Conservation (phyloP, 2,329 filamentous ascomycete genomes). For the Onygenales sp. region DNA sequence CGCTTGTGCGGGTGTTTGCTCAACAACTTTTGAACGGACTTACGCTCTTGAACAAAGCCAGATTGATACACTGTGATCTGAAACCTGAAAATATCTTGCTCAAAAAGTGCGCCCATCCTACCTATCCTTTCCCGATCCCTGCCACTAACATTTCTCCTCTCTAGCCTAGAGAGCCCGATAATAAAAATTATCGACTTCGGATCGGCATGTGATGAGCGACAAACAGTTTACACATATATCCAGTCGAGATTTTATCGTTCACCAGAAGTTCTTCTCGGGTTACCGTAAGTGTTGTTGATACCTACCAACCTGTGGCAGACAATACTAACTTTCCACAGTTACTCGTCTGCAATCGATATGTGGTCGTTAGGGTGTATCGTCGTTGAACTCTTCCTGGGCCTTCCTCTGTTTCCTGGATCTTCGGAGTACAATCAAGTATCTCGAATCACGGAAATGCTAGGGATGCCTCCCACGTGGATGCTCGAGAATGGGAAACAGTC, state of each 20-base stretch:
- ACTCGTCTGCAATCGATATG: conserved; percentile 98
- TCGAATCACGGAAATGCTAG: conserved; percentile 95
- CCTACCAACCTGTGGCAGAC: not conserved
- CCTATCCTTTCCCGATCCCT: not conserved
- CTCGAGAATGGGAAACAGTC: conserved; percentile 97
- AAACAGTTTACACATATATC: conserved; percentile 98
- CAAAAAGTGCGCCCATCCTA: conserved; percentile 59
- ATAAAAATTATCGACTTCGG: conserved; percentile 99
- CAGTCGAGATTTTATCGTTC: conserved; percentile 97
- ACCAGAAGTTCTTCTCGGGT: conserved; percentile 85
- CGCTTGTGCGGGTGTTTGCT: conserved; percentile 90
- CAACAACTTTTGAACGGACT: conserved; percentile 92
- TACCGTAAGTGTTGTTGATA: conserved; percentile 48
- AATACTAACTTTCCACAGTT: conserved; percentile 35
- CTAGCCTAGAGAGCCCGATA: conserved; percentile 83
- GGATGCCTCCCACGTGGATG: conserved; percentile 97
- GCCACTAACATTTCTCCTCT: not conserved
- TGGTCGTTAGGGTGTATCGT: conserved; percentile 99
- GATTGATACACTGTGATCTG: conserved; percentile 93
- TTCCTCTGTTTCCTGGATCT: conserved; percentile 90
- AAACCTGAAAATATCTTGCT: conserved; percentile 97
- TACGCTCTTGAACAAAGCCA: conserved; percentile 86
- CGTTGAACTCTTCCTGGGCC: conserved; percentile 88
- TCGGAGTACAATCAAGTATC: conserved; percentile 99
- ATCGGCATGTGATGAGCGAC: conserved; percentile 93